A percentile compares a stretch with the other conserved stretches of the same genome.
Evolutionary conservation across 495 filamentous ascomycete species (phyloP).

Genomic region (Saxophila tyrrhenica): DNA sequence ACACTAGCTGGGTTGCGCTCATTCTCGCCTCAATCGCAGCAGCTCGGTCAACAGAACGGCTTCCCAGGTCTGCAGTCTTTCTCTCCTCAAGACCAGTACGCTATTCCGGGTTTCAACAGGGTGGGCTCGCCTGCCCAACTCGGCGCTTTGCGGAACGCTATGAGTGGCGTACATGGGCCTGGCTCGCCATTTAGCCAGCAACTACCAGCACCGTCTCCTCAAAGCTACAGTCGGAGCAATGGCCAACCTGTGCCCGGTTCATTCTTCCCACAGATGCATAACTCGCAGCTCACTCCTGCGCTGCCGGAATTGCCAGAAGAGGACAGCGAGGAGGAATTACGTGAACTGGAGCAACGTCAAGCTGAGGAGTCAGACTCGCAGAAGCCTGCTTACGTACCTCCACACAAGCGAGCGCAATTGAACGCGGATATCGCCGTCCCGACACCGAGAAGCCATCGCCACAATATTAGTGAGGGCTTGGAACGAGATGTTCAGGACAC

Average conservation of each 20-base stretch:
- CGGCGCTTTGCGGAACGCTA: constrained; percentile 4
- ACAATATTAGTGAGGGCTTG: constrained; percentile 59
- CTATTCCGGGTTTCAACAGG: constrained; percentile 13
- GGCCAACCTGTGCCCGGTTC: constrained; percentile 10
- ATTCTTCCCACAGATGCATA: constrained; percentile 38
- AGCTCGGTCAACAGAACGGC: constrained; percentile 1
- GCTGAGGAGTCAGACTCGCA: constrained; percentile 34
- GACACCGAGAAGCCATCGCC: constrained; percentile 51
- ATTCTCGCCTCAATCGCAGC: constrained; percentile 7
- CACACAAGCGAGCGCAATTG: constrained; percentile 32
- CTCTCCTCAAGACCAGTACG: constrained; percentile 20
- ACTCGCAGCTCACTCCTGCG: constrained; percentile 45
- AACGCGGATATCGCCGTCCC: constrained; percentile 50
- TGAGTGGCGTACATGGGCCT: constrained; percentile 1
- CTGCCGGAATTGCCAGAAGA: constrained; percentile 44
- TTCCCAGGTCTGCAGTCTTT: constrained; percentile 7
- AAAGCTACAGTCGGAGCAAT: constrained; percentile 12
- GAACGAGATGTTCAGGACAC: constrained; percentile 77
- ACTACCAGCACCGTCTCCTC: constrained; percentile 8
- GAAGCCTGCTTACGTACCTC: constrained; percentile 12
- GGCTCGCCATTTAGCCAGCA: constrained; percentile 19
- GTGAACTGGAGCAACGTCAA: constrained; percentile 34
- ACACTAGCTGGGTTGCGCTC: constrained; percentile 2
- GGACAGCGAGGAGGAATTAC: constrained; percentile 34
- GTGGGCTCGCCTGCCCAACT: constrained; percentile 10